Base-by-base conservation (phyloP, 352 stramenopile species). In the Saprolegnia diclina region DNA sequence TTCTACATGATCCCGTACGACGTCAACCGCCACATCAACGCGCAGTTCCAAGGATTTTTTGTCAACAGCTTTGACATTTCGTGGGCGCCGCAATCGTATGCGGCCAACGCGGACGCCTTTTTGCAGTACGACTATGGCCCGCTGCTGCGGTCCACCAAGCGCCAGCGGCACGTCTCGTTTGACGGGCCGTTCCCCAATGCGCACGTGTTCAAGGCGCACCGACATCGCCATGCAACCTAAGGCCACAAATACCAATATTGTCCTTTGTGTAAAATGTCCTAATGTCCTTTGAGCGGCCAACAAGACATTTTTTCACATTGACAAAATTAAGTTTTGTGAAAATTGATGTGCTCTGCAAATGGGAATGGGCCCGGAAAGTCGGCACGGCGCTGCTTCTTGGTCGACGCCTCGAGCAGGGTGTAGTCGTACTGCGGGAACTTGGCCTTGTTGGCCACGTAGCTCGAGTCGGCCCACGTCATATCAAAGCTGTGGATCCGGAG, bases 401-500 rank as follows among this genome's bases (percentile, higher is more conserved):
- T 90, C 7, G 83, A 89, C 29, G 72, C 45, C 67, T 90, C 73
- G 24, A 92, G 72, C 50, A 89, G 74, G 32, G 75, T 72, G 69
- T 89, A 92, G 72, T 91, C 80, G 22, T 89, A 73, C 21, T 83
- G 74, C 0, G 52, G 56, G 59, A 79, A 81, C 54, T 73, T 45
- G 46, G 73, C 74, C 35, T 81, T 81, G 75, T 92, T 92, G 42
- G 78, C 83, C 1, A 70, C 26, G 62, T 88, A 91, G 63, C 82
- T 85, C 65, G 85, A 80, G 46, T 81, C 71, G 48, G 89, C 74
- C 84, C 82, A 90, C 61, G 80, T 63, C 37, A 91, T 77, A 56
- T 91, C 78, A 26, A 92, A 91, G 72, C 79, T 91, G 79, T 89
- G 91, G 62, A 91, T 79, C 54, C 87, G 91, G 68, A 91, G 89